Conservation (phyloP, 2,329 filamentous ascomycete genomes). For the Aspergillus alliaceus region DNA sequence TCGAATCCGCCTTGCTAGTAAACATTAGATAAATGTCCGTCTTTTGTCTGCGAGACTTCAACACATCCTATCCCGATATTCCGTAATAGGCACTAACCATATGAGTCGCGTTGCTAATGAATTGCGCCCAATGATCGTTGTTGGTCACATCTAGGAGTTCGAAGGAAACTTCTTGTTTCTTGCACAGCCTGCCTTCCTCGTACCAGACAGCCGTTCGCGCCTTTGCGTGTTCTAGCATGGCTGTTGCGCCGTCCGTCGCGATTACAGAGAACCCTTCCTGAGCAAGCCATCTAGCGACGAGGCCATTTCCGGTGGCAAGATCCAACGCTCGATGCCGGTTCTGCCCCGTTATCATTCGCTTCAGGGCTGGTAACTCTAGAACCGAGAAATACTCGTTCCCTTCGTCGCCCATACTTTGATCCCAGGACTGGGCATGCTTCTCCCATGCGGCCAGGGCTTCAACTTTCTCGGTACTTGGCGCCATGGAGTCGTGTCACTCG, state of each 20-base stretch:
- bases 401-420: constrained; percentile 38
- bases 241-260: constrained; percentile 47
- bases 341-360: constrained; percentile 33
- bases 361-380: constrained; percentile 45
- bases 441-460: constrained; percentile 35
- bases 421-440: constrained; percentile 46
- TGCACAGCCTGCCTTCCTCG: background rate
- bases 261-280: constrained; percentile 38
- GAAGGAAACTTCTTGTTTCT: background rate
- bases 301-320: constrained; percentile 53
- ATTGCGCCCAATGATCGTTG: background rate
- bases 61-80: no score
- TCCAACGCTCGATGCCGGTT: constrained; percentile 42
- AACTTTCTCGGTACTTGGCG: background rate
- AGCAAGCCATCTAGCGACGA: constrained; percentile 49
- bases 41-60: no score
- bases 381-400: constrained; percentile 49
- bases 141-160: background rate
- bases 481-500: background rate
- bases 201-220: constrained; percentile 7
- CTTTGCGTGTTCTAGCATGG: constrained; percentile 43
- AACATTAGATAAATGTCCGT: no score
- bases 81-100: background rate
- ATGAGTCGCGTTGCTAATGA: background rate
- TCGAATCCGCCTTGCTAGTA: constrained; percentile 40